Conservation (phyloP, 148 eudicot species). For the Bassia scoparia region DNA sequence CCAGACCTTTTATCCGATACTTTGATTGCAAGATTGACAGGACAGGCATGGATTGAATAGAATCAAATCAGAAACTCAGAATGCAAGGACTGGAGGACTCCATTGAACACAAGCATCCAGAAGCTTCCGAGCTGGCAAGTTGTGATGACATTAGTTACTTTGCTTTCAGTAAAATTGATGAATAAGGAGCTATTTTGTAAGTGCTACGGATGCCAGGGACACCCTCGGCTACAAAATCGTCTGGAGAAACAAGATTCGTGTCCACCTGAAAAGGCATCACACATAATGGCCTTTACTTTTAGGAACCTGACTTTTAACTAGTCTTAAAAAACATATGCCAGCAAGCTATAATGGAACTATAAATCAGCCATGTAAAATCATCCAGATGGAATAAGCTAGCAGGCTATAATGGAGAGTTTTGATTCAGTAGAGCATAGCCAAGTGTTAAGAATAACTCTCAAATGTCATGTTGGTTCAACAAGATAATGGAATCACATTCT, state of each 20-base stretch:
- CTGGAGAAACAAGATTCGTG: slow-evolving; percentile 74
- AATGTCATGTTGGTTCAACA: neutral
- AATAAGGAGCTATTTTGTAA: slow-evolving; percentile 70
- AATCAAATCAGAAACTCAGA: no score
- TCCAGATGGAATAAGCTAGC: slow-evolving; percentile 1
- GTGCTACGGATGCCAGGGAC: slow-evolving; percentile 48
- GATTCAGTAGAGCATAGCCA: neutral
- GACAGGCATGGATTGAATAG: neutral
- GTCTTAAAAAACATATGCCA: neutral
- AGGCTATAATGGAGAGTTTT: neutral
- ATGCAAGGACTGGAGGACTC: neutral
- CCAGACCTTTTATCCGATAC: neutral
- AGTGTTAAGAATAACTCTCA: neutral
- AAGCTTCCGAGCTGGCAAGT: neutral
- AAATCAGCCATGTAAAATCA: neutral
- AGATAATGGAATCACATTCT: neutral
- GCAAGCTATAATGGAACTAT: neutral
- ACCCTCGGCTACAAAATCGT: slow-evolving; percentile 70
- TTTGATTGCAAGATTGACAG: neutral
- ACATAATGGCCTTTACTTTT: neutral
- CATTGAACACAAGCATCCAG: neutral
- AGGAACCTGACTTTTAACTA: neutral
- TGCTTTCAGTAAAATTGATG: slow-evolving; percentile 81
- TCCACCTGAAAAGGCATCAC: slow-evolving; percentile 53
- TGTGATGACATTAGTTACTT: slow-evolving; percentile 28